A percentile compares a stretch with the other conserved stretches of the same genome.
Conservation (phyloP, 2,329 filamentous ascomycete genomes). For the Phialophora expanda region DNA sequence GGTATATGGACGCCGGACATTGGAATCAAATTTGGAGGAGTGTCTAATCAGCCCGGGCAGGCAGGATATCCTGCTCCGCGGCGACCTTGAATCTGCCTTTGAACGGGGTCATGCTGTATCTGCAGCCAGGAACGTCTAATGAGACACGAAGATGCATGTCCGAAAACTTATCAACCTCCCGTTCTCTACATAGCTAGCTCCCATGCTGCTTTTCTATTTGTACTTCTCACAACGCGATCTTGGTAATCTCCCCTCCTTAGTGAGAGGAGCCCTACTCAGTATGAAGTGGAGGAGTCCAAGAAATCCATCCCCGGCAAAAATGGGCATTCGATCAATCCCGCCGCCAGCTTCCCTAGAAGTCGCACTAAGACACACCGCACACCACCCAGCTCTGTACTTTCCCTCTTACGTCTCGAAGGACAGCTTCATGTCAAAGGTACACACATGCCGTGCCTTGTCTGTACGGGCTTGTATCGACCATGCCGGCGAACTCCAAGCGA, state of each 20-base stretch:
- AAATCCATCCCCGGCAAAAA: no score
- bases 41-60: slow-evolving; percentile 35
- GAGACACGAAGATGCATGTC: neutral
- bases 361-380: neutral
- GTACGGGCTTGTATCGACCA: neutral
- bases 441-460: neutral
- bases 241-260: neutral
- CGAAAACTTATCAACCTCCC: neutral
- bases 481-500: neutral
- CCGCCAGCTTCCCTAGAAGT: neutral
- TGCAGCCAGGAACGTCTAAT: neutral
- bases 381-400: neutral
- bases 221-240: neutral
- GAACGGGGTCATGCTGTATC: neutral
- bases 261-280: neutral
- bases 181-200: neutral
- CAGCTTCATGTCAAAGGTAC: neutral
- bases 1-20: slow-evolving; percentile 79
- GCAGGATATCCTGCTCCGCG: slow-evolving; percentile 34
- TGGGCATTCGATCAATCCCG: no score
- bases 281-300: neutral
- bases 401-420: neutral
- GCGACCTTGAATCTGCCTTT: slow-evolving; percentile 5
- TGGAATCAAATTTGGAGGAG: slow-evolving; percentile 75
- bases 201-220: neutral